Evolutionary conservation across 192 early-diverging fungal genomes (phyloP).

Genomic region (Coemansia sp.): DNA sequence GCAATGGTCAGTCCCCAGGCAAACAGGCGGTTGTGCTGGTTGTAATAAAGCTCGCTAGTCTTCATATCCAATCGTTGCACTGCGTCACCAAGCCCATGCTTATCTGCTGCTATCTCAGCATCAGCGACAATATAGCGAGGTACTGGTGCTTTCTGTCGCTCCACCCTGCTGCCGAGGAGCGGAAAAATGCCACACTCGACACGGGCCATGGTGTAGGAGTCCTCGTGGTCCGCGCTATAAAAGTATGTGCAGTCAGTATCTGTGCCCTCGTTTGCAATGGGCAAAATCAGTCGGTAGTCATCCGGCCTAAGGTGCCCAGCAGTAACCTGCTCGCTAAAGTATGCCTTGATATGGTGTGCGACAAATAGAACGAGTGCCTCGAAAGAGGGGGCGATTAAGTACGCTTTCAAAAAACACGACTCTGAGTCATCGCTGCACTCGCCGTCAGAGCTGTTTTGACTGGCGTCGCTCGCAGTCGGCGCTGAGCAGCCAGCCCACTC

Average conservation of each 20-base stretch:
- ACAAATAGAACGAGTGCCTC: neutral
- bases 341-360: neutral
- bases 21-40: too few relatives aligned
- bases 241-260: neutral
- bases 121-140: neutral
- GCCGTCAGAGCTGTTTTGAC: neutral
- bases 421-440: neutral
- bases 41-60: neutral
- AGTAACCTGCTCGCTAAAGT: neutral
- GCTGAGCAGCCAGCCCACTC: neutral
- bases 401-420: neutral
- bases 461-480: neutral
- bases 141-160: neutral
- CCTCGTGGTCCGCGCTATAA: neutral
- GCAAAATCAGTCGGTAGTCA: neutral
- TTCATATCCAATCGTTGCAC: neutral
- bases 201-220: neutral
- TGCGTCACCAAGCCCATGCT: neutral
- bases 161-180: neutral
- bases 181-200: neutral
- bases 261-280: neutral
- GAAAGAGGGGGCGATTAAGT: neutral
- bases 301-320: neutral
- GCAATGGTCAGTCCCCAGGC: too few relatives aligned
- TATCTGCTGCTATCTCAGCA: constrained; percentile 8